Evolutionary conservation across 2,329 filamentous ascomycete species (phyloP).

Genomic region (Trichothecium sympodiale): DNA sequence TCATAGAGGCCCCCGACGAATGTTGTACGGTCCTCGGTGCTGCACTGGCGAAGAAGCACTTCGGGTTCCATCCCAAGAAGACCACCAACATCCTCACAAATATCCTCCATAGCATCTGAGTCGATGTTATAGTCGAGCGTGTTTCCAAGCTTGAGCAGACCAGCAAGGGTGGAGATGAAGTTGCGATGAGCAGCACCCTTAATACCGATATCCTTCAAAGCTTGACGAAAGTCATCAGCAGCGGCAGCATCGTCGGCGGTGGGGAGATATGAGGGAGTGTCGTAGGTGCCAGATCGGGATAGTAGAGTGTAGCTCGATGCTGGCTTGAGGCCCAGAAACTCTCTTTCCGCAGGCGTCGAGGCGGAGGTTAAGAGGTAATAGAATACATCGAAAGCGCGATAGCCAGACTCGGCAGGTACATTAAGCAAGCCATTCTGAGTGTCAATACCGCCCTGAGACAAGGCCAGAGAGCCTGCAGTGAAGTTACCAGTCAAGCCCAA

Average conservation of each 20-base stretch:
- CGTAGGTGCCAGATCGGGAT: constrained; percentile 73
- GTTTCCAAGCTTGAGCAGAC: constrained; percentile 83
- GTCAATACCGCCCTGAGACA: constrained; percentile 84
- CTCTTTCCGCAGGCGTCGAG: constrained; percentile 77
- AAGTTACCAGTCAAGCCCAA: constrained; percentile 73
- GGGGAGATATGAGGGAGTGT: constrained; percentile 77
- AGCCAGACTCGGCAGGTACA: constrained; percentile 68
- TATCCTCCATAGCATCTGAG: constrained; percentile 70
- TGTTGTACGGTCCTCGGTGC: constrained; percentile 72
- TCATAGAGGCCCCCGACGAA: constrained; percentile 86
- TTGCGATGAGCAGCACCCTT: constrained; percentile 75
- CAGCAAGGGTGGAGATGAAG: constrained; percentile 76
- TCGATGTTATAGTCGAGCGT: constrained; percentile 78
- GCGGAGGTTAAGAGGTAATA: constrained; percentile 93
- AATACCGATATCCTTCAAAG: constrained; percentile 85
- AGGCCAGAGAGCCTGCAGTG: constrained; percentile 60
- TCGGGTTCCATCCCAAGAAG: constrained; percentile 82
- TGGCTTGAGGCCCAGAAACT: constrained; percentile 72
- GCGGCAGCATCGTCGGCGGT: constrained; percentile 87
- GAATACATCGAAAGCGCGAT: constrained; percentile 93
- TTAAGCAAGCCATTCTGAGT: constrained; percentile 69
- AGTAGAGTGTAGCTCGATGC: constrained; percentile 70
- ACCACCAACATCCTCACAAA: constrained; percentile 82
- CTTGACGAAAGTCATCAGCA: constrained; percentile 82
- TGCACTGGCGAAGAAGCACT: constrained; percentile 65